Percentiles rank a stretch among this genome's conserved stretches.
Conservation (phyloP, 192 early-diverging fungal genomes). For the Diversispora epigaea region DNA sequence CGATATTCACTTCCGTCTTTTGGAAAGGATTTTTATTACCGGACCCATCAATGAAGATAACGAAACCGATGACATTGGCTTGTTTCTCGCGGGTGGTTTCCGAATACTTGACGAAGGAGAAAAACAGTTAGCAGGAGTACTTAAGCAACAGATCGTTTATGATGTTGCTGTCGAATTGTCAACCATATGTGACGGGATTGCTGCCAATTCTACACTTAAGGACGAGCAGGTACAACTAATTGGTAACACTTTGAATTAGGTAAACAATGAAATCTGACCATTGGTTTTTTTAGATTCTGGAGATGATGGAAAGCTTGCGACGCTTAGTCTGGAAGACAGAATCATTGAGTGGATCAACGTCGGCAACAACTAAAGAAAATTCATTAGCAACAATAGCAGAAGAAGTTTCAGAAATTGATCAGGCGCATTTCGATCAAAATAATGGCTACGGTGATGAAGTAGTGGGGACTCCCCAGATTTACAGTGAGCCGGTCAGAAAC, state of each 20-base stretch:
- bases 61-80: constrained; percentile 1
- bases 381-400: constrained; percentile 12
- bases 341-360: background rate
- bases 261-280: background rate
- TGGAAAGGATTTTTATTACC: constrained; percentile 11
- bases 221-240: background rate
- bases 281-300: constrained; percentile 19
- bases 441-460: background rate
- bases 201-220: constrained; percentile 13
- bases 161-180: constrained; percentile 28
- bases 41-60: constrained; percentile 11
- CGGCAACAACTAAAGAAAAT: background rate
- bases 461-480: background rate
- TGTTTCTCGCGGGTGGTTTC: constrained; percentile 5
- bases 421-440: background rate
- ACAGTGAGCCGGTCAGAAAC: background rate
- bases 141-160: constrained; percentile 28
- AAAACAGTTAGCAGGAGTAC: background rate
- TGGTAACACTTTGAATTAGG: background rate
- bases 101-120: constrained; percentile 16
- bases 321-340: constrained; percentile 22
- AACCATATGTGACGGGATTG: constrained; percentile 29
- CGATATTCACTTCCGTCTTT: background rate
- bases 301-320: constrained; percentile 23
- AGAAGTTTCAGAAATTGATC: background rate